phyloP scores from a whole-genome alignment of 1,139 yeast species.

The Yamadazyma triangularis region DNA sequence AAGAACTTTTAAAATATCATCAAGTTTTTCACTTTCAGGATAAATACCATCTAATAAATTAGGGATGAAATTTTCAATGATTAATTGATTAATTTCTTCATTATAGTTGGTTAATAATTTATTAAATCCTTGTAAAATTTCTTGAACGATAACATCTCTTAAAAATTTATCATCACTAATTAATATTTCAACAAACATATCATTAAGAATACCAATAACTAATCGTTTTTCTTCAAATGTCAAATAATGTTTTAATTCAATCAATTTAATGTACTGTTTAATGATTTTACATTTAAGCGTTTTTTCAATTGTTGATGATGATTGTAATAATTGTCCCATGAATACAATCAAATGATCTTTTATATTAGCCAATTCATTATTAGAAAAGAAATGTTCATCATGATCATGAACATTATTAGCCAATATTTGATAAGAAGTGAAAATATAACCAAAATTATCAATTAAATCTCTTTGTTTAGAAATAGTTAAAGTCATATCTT shows the following conservation, averaged over 20 bases:
- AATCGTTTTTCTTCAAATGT: slow-evolving; percentile 52
- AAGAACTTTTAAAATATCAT: slow-evolving; percentile 39
- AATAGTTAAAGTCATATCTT: slow-evolving; percentile 37
- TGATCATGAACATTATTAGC: slow-evolving; percentile 17
- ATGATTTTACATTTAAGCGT: slow-evolving; percentile 65
- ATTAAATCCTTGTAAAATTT: slow-evolving; percentile 49
- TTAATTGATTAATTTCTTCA: slow-evolving; percentile 28
- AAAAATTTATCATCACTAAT: slow-evolving; percentile 34
- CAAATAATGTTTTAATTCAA: slow-evolving; percentile 44
- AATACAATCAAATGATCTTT: slow-evolving; percentile 67
- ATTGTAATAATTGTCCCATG: slow-evolving; percentile 61
- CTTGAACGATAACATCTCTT: slow-evolving; percentile 29
- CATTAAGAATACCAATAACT: slow-evolving; percentile 64
- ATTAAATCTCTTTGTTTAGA: slow-evolving; percentile 59
- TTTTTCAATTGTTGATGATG: slow-evolving; percentile 62
- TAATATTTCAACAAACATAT: slow-evolving; percentile 41
- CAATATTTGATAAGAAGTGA: slow-evolving; percentile 24
- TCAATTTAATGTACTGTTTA: slow-evolving; percentile 56
- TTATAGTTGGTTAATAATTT: slow-evolving; percentile 34
- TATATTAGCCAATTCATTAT: slow-evolving; percentile 19
- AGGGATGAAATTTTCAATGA: slow-evolving; percentile 60
- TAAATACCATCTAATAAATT: slow-evolving; percentile 50
- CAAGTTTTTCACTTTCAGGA: slow-evolving; percentile 18
- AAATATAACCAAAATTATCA: slow-evolving; percentile 54
- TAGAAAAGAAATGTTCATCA: slow-evolving; percentile 11